Evolutionary conservation across 2,329 filamentous ascomycete genomes (phyloP).

Genomic region (Venturia asperata): DNA sequence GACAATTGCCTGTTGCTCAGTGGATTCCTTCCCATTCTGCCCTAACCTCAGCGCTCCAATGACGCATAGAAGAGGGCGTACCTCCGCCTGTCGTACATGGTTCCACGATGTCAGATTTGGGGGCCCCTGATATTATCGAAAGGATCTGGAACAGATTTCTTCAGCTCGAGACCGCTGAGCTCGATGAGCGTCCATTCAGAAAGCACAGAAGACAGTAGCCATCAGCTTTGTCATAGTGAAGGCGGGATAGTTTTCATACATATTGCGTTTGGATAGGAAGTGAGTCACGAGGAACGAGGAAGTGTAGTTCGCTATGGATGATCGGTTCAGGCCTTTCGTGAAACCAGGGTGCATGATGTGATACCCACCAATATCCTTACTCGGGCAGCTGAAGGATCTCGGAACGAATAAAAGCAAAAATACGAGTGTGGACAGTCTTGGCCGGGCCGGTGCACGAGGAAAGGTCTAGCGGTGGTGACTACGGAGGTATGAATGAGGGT

Average conservation of each 20-base stretch:
- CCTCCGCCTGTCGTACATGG: not conserved
- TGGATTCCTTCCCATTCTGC: not conserved
- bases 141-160: not conserved
- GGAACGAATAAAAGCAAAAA: slow-evolving; percentile 1
- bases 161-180: not conserved
- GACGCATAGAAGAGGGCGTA: not conserved
- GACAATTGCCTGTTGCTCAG: too few relatives aligned
- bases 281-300: not conserved
- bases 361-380: not conserved
- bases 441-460: not conserved
- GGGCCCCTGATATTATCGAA: not conserved
- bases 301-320: not conserved
- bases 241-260: not conserved
- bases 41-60: not conserved
- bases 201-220: not conserved
- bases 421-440: not conserved
- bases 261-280: not conserved
- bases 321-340: not conserved
- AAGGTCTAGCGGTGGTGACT: not conserved
- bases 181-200: not conserved
- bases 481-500: not conserved
- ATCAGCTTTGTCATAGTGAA: not conserved
- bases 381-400: not conserved
- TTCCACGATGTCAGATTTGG: not conserved
- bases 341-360: not conserved